Percentiles rank a stretch among this genome's conserved stretches.
phyloP scores from a whole-genome alignment of 495 filamentous ascomycete species.

The Penicillium pancosmium region DNA sequence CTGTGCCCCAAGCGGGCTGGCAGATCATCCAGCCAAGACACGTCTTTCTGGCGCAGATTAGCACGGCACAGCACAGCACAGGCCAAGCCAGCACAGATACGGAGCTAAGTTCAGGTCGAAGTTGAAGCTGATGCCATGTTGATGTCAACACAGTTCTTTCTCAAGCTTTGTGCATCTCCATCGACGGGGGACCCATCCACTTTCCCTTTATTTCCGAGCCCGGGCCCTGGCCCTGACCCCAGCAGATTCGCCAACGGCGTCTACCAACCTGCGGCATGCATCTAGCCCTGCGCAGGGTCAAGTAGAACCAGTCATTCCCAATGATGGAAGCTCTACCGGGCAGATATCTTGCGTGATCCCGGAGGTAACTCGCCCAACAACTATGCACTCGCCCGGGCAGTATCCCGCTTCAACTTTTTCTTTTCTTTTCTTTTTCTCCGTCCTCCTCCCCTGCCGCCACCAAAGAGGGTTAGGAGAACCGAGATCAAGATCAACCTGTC shows the following conservation, averaged over 20 bases:
- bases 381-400: neutral
- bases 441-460: neutral
- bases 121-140: neutral
- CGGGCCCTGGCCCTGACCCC: neutral
- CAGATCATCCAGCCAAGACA: slow-evolving; percentile 14
- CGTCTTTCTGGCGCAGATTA: neutral
- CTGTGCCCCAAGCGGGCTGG: slow-evolving; percentile 7
- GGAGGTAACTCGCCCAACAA: neutral
- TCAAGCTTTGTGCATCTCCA: neutral
- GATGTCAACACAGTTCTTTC: neutral
- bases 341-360: neutral
- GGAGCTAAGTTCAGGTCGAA: neutral
- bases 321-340: neutral
- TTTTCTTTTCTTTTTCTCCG: neutral
- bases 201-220: neutral
- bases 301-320: slow-evolving; percentile 5
- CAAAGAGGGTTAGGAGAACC: neutral
- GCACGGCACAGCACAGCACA: neutral
- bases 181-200: neutral
- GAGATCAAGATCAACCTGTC: neutral
- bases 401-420: neutral
- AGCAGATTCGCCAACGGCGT: slow-evolving; percentile 12
- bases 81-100: neutral
- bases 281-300: neutral
- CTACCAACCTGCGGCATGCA: slow-evolving; percentile 10